Base-by-base conservation (phyloP, 257 asterid genomes). In the Thymus quinquecostatus region DNA sequence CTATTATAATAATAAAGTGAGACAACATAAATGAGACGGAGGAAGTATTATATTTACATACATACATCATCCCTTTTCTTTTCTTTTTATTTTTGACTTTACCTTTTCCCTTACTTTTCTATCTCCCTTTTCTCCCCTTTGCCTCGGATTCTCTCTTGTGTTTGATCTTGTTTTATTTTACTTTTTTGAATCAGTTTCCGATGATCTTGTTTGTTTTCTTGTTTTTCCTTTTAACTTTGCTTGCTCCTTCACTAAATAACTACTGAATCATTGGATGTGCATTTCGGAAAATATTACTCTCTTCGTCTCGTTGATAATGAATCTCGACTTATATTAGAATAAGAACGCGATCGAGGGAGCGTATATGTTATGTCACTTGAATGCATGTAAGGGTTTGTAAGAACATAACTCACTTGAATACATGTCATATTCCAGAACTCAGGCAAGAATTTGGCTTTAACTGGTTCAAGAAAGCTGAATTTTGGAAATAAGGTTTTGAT, bases 121-220 rank as follows among this genome's bases (percentile, higher is more conserved):
- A 76, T 76, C 38, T 34, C 47, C 21, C 21, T 21, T 59, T 60
- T 47, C 36, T 12, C 47, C 57, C 40, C 72, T 69, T 78, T 80
- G 84, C 83, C 76, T 83, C 66, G 88, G 92, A 82, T 88, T 76
- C 92, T 78, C 76, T 44, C 49, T 62, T 71, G 21, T 36, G 32
- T 13, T 13, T 7, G 43, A 48, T 2, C 64, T 69, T 50, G 13
- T 56, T 57, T 70, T 40, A 21, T 72, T 71, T 80, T 78, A 32
- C 79, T 44, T 11, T 50, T 55, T 1, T 4, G 0, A 3, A 61
- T 36, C 33, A 70, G 3, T 58, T 49, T 75, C 40, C 10, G 8
- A 40, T 32, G 0, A 51, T 58, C 45, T 12, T 30, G 7, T 51
- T 51, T 51, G n/a, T 6, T 30, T 13, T 50, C 29, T 50, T 50